phyloP scores from a whole-genome alignment of 441 rosid species.

The Mallotus repandus region DNA sequence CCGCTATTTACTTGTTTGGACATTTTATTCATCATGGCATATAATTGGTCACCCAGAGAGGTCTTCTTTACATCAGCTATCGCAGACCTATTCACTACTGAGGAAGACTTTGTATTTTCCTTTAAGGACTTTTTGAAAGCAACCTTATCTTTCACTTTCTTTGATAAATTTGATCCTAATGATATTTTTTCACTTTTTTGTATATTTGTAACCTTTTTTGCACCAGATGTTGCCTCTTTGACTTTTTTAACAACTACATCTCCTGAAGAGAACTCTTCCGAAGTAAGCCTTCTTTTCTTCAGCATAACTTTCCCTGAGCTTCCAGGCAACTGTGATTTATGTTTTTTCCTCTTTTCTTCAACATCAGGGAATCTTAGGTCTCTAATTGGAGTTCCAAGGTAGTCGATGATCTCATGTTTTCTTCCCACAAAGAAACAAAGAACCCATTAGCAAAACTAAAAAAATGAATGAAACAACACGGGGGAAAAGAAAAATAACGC shows the following conservation, averaged over 20 bases:
- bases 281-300: conserved; percentile 34
- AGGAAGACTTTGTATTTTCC: conserved; percentile 29
- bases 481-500: not conserved
- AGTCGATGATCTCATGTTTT: conserved; percentile 67
- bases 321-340: conserved; percentile 31
- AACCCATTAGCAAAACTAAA: conserved; percentile 22
- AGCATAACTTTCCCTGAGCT: conserved; percentile 34
- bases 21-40: conserved; percentile 22
- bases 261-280: conserved; percentile 31
- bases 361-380: conserved; percentile 62
- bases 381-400: conserved; percentile 73
- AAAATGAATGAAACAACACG: conserved; percentile 7
- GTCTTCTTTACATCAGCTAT: conserved; percentile 27
- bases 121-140: conserved; percentile 34
- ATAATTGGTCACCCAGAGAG: conserved; percentile 47
- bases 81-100: conserved; percentile 34
- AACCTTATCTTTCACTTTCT: conserved; percentile 42
- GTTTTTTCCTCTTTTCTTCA: conserved; percentile 41
- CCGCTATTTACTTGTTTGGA: conserved; percentile 33
- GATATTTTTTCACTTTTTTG: conserved; percentile 37
- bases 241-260: conserved; percentile 34
- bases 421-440: conserved; percentile 38
- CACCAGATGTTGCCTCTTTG: conserved; percentile 31
- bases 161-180: conserved; percentile 32
- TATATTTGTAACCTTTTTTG: conserved; percentile 33